Percentiles rank a stretch among this genome's conserved stretches.
phyloP scores from a whole-genome alignment of 768 basidiomycete genomes.

The Myochromella boudieri region DNA sequence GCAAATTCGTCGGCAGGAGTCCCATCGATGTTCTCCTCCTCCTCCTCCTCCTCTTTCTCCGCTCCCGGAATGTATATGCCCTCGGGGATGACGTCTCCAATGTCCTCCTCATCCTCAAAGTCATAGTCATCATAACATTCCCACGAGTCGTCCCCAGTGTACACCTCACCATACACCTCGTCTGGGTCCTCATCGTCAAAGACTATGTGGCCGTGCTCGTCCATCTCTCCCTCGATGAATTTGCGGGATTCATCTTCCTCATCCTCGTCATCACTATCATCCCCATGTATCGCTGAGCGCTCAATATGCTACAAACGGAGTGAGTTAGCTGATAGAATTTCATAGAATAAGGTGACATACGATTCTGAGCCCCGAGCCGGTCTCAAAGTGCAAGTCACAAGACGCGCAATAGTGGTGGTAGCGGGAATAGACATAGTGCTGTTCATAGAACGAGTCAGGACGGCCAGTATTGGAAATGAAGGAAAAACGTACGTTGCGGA shows the following conservation, averaged over 20 bases:
- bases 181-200: constrained; percentile 15
- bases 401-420: constrained; percentile 22
- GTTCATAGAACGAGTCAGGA: no score
- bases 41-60: constrained; percentile 5
- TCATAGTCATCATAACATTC: constrained; percentile 19
- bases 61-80: background rate
- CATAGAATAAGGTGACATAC: constrained; percentile 7
- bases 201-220: constrained; percentile 22
- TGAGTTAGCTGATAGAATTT: background rate
- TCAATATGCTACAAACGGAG: constrained; percentile 17
- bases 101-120: constrained; percentile 18
- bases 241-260: background rate
- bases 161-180: constrained; percentile 11
- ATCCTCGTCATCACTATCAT: constrained; percentile 21
- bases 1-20: constrained; percentile 1
- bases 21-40: constrained; percentile 8
- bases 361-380: constrained; percentile 16
- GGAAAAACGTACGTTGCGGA: constrained; percentile 17
- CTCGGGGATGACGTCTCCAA: constrained; percentile 1
- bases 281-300: constrained; percentile 16
- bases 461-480: no score
- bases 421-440: constrained; percentile 22
- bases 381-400: constrained; percentile 19
- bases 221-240: constrained; percentile 17
- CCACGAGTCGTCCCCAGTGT: constrained; percentile 27